phyloP scores from a whole-genome alignment of 805 yeast genomes.

The Sugiyamaella mastotermitis region DNA sequence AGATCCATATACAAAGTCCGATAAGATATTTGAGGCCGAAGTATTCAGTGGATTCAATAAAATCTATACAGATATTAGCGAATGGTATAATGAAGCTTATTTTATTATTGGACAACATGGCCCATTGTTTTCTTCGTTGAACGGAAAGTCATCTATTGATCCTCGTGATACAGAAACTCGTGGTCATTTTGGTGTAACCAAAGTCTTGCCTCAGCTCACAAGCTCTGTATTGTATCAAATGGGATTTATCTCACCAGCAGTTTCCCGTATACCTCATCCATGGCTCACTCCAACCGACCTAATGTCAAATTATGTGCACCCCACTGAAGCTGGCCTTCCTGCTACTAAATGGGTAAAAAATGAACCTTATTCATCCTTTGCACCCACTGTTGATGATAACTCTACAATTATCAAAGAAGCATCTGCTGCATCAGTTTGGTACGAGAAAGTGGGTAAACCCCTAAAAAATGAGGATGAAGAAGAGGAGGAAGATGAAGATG shows the following conservation, averaged over 20 bases:
- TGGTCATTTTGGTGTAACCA: constrained; percentile 59
- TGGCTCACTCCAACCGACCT: constrained; percentile 48
- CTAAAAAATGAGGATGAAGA: constrained; percentile 17
- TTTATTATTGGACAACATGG: constrained; percentile 55
- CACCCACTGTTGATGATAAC: constrained; percentile 59
- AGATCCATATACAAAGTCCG: constrained; percentile 6
- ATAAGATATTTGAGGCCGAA: constrained; percentile 19
- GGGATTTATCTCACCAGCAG: constrained; percentile 42
- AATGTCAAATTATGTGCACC: constrained; percentile 33
- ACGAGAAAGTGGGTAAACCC: constrained; percentile 22
- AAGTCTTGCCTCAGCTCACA: constrained; percentile 53
- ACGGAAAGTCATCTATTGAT: constrained; percentile 67
- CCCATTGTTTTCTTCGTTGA: constrained; percentile 75
- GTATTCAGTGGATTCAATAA: constrained; percentile 23
- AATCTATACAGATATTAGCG: constrained; percentile 54
- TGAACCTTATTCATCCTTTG: constrained; percentile 48
- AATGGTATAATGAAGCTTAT: constrained; percentile 84
- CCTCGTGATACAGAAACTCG: constrained; percentile 64
- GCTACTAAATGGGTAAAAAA: constrained; percentile 60
- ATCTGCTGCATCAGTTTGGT: constrained; percentile 29
- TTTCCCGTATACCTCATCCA: constrained; percentile 43
- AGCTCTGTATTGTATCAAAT: constrained; percentile 35
- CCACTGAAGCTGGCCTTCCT: constrained; percentile 43
- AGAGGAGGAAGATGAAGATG: constrained; percentile 19
- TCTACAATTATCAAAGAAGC: constrained; percentile 45